Evolutionary conservation across 352 stramenopile species (phyloP), one percentile per base, ranked within the genome.

Genomic region (Pythium coloratum): DNA sequence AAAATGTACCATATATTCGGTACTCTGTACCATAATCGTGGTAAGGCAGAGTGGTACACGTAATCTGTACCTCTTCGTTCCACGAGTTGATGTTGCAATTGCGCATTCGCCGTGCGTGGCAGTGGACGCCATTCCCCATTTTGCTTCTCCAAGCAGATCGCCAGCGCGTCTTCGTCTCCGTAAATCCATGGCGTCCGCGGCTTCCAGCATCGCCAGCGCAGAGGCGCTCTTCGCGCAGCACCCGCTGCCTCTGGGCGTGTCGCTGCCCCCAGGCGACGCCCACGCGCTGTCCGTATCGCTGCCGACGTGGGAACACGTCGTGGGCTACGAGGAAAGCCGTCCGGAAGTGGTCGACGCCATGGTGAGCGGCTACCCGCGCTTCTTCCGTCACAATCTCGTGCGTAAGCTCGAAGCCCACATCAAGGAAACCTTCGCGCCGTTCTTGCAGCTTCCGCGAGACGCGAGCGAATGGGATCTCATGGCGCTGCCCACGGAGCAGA

Each of bases 321-420:
- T 98, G 30, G 85, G 87, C 61, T 98, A 98, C 76, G 94, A 98
- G 71, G 89, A 98, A 72, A 89, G 78, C 16, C 75, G 82, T 28
- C 61, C 77, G 8, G 73, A 84, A 18, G 76, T 97, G 26, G 70
- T 95, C 24, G 62, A 73, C 14, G 82, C 81, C 32, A 79, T 98
- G 71, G 80, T 76, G 14, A 95, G 89, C 71, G 94, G 92, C 32
- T 98, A 98, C 73, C 94, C 94, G 57, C 90, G 94, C 60, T 98
- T 98, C 78, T 92, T 98, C 53, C 94, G 92, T 68, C 90, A 97
- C 64, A 88, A 88, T 32, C 72, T 92, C 47, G 86, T 98, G 32
- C 67, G 88, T 44, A 66, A 84, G 73, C 82, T 98, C 14, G 63
- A 76, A 42, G 62, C 71, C 56, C 61, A 70, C 54, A 28, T 89